Conservation (phyloP, 1,284 basidiomycete genomes). For the Rhizoctonia solani region DNA sequence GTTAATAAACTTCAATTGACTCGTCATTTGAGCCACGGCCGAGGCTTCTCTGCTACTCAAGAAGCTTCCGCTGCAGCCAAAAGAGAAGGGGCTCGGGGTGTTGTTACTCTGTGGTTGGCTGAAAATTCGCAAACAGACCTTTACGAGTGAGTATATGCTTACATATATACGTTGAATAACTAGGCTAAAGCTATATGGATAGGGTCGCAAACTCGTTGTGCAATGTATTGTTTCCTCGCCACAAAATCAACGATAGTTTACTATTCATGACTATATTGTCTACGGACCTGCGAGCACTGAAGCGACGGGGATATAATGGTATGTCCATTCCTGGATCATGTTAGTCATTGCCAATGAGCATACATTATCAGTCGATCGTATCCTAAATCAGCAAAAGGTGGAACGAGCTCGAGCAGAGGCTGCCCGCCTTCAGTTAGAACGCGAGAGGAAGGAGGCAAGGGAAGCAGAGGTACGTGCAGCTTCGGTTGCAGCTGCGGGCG, state of each 20-base stretch:
- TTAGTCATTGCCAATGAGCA: slow-evolving; percentile 5
- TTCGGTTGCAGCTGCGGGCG: background rate
- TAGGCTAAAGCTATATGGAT: slow-evolving; percentile 19
- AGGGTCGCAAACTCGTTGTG: slow-evolving; percentile 83
- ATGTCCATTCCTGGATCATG: slow-evolving; percentile 38
- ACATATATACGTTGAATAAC: background rate
- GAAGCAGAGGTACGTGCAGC: slow-evolving; percentile 5
- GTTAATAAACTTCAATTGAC: slow-evolving; percentile 42
- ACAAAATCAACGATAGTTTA: slow-evolving; percentile 80
- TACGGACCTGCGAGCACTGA: slow-evolving; percentile 82
- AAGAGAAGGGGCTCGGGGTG: slow-evolving; percentile 56
- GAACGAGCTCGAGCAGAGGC: slow-evolving; percentile 51
- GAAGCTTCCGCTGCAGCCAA: slow-evolving; percentile 79
- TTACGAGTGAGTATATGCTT: slow-evolving; percentile 72
- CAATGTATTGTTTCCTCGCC: slow-evolving; percentile 71
- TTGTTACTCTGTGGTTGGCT: slow-evolving; percentile 78
- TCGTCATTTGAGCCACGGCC: slow-evolving; percentile 52
- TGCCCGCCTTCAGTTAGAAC: slow-evolving; percentile 38
- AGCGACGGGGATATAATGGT: slow-evolving; percentile 86
- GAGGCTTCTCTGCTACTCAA: slow-evolving; percentile 47
- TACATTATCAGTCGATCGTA: slow-evolving; percentile 75
- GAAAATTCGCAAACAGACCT: slow-evolving; percentile 78
- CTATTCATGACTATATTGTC: slow-evolving; percentile 92
- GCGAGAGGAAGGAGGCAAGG: slow-evolving; percentile 19
- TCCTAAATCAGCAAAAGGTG: slow-evolving; percentile 76